These are phyloP conservation scores for Aureobasidium sp. DNA, from an alignment of 2,329 filamentous ascomycete species.

Conservation along the genomic window DNA sequence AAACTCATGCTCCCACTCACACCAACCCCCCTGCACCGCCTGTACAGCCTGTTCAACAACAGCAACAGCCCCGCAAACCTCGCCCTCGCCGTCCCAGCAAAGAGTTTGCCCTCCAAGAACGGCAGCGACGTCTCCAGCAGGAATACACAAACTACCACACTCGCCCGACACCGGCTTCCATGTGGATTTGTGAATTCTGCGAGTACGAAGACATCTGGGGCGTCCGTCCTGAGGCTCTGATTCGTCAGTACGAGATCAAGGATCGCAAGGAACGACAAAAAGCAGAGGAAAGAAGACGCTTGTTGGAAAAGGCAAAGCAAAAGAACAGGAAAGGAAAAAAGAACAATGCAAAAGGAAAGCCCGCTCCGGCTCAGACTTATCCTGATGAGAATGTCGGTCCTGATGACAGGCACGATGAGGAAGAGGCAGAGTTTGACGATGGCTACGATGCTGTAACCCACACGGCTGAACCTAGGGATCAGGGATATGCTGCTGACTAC, in stretches of 20 bases:
- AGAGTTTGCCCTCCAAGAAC: slow-evolving; percentile 66
- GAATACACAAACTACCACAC: slow-evolving; percentile 68
- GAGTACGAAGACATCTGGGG: slow-evolving; percentile 96
- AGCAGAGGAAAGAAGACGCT: slow-evolving; percentile 72
- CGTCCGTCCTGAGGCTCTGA: slow-evolving; percentile 71
- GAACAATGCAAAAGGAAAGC: slow-evolving; percentile 17
- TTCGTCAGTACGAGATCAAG: slow-evolving; percentile 89
- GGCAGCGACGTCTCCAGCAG: slow-evolving; percentile 67
- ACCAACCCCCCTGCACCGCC: slow-evolving; percentile 13
- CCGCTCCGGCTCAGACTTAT: slow-evolving; percentile 6
- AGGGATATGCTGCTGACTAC: neutral
- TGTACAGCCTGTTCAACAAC: slow-evolving; percentile 22
- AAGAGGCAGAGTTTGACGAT: slow-evolving; percentile 15
- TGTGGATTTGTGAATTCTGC: slow-evolving; percentile 97
- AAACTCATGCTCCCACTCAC: neutral
- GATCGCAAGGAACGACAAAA: slow-evolving; percentile 77
- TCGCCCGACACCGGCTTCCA: slow-evolving; percentile 60
- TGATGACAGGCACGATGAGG: neutral
- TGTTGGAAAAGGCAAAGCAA: slow-evolving; percentile 89
- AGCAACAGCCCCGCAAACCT: slow-evolving; percentile 41
- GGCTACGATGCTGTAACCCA: slow-evolving; percentile 14
- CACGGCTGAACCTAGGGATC: neutral
- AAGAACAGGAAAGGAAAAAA: slow-evolving; percentile 89
- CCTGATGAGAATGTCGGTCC: slow-evolving; percentile 7
- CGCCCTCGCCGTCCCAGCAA: slow-evolving; percentile 53